A percentile compares a stretch with the other conserved stretches of the same genome.
These are phyloP conservation scores for Ophiostoma tasmaniense DNA, from an alignment of 2,329 filamentous ascomycete genomes.

Conservation along the genomic window DNA sequence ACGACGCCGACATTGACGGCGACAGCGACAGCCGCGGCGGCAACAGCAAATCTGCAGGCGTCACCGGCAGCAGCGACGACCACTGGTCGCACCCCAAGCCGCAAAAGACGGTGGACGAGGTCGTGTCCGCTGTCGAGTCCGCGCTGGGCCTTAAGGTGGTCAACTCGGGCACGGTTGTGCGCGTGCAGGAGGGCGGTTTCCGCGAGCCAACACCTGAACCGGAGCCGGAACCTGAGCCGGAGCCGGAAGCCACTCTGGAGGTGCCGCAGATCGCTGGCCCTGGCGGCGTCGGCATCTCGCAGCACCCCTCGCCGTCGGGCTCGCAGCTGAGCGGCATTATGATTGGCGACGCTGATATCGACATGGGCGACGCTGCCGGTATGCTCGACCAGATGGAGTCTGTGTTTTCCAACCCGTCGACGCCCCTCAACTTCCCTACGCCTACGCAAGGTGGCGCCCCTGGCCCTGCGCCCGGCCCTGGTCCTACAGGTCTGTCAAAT, in stretches of 20 bases:
- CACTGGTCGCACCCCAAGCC: slow-evolving; percentile 31
- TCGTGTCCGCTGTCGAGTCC: slow-evolving; percentile 66
- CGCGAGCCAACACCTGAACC: slow-evolving; percentile 46
- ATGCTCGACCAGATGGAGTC: slow-evolving; percentile 62
- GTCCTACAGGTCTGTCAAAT: slow-evolving; percentile 38
- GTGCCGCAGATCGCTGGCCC: slow-evolving; percentile 12
- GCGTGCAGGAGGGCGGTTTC: slow-evolving; percentile 70
- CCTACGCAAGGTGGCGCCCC: slow-evolving; percentile 39
- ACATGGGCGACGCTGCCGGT: slow-evolving; percentile 56
- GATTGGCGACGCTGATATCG: slow-evolving; percentile 52
- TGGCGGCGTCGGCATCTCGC: slow-evolving; percentile 3
- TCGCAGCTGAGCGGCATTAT: slow-evolving; percentile 49
- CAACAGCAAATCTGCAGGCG: background rate
- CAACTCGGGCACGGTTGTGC: slow-evolving; percentile 54
- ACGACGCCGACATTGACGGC: slow-evolving; percentile 28
- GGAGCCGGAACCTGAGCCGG: slow-evolving; percentile 24
- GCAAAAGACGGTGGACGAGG: slow-evolving; percentile 56
- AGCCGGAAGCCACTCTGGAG: slow-evolving; percentile 17
- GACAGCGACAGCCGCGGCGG: slow-evolving; percentile 23
- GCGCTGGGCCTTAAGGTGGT: slow-evolving; percentile 59
- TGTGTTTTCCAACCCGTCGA: slow-evolving; percentile 50
- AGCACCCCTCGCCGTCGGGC: slow-evolving; percentile 43
- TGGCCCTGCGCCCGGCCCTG: slow-evolving; percentile 19
- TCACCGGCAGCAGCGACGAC: background rate
- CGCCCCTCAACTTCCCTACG: slow-evolving; percentile 52